Evolutionary conservation across 2,329 filamentous ascomycete genomes (phyloP), one percentile per base, ranked within the genome.

Genomic region (Botrytis fragariae): DNA sequence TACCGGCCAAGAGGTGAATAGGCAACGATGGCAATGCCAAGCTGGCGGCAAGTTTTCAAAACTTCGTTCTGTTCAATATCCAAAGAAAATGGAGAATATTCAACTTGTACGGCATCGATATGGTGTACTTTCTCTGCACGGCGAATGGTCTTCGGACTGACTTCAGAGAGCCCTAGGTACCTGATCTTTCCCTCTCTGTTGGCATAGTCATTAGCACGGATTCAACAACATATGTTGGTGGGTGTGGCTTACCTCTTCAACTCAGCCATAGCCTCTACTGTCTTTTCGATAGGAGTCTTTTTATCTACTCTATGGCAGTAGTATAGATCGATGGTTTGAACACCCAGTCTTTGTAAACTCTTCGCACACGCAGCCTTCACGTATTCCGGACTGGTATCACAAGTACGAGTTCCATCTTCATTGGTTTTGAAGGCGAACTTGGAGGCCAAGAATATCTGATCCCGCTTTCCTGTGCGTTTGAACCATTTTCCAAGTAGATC

Each of bases 61-160:
- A 91, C 81, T 37, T 84, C 79, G 1, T 84, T 85, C 8, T 82
- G 79, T 78, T 93, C 90, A 74, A 92, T 88, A 51, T 89, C 86
- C 51, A 91, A 83, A 7, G 84, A 80, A 79, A 86, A 89, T 0
- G 85, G 85, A 44, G 81, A 85, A 80, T 87, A 88, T 78, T 90
- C 87, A 57, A 88, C 81, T 78, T 90, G 87, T 5, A 87, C 81
- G 1, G 86, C 86, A 9, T 84, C 79, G 74, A 90, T 83, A 57
- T 84, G 86, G 64, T 83, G 82, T 22, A 89, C 79, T 65, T 84
- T 84, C 76, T 81, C 80, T 22, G 86, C 87, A 8, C 87, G 85
- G 22, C 86, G 85, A 51, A 90, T 81, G 0, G 87, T 86, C 2
- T 81, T 79, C 1, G 86, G 84, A 7, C 84, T 84, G 74, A 85